phyloP scores from a whole-genome alignment of 2,329 filamentous ascomycete genomes.

The Graphilbum sp. region DNA sequence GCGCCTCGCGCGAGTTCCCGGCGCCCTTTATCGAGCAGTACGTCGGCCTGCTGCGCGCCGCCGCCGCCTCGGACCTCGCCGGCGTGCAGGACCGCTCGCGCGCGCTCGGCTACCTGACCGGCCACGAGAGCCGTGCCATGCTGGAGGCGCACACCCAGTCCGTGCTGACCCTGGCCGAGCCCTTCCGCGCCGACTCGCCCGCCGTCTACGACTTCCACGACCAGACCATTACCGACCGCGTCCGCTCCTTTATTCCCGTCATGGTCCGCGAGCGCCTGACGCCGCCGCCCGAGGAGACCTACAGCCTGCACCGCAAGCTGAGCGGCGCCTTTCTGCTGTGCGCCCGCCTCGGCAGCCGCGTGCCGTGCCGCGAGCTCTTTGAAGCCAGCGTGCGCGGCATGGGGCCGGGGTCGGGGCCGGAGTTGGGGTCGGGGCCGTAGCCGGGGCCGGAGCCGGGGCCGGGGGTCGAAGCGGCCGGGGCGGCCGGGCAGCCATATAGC shows the following conservation, averaged over 20 bases:
- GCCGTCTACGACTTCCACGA: constrained; percentile 81
- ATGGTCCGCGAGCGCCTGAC: constrained; percentile 83
- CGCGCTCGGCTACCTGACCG: constrained; percentile 78
- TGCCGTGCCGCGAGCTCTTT: constrained; percentile 71
- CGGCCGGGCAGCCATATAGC: too few relatives aligned
- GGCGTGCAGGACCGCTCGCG: constrained; percentile 53
- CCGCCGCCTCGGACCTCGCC: constrained; percentile 50
- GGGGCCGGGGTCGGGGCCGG: constrained; percentile 8
- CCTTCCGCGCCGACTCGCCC: constrained; percentile 61
- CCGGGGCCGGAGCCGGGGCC: too few relatives aligned
- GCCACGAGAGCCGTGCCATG: constrained; percentile 74
- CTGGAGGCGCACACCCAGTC: constrained; percentile 78
- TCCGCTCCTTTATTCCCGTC: constrained; percentile 72
- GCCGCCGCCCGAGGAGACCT: constrained; percentile 93
- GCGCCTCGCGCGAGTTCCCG: constrained; percentile 76
- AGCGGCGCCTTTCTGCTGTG: constrained; percentile 91
- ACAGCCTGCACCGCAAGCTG: constrained; percentile 84
- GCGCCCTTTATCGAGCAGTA: constrained; percentile 66
- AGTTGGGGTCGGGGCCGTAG: not conserved
- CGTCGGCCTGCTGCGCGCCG: constrained; percentile 63
- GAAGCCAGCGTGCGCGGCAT: constrained; percentile 31
- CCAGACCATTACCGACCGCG: constrained; percentile 92
- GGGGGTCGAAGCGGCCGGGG: too few relatives aligned
- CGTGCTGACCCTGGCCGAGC: constrained; percentile 80
- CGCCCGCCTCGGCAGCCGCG: constrained; percentile 66